phyloP scores from a whole-genome alignment of 2,329 filamentous ascomycete species.

The Monosporascus sp. region DNA sequence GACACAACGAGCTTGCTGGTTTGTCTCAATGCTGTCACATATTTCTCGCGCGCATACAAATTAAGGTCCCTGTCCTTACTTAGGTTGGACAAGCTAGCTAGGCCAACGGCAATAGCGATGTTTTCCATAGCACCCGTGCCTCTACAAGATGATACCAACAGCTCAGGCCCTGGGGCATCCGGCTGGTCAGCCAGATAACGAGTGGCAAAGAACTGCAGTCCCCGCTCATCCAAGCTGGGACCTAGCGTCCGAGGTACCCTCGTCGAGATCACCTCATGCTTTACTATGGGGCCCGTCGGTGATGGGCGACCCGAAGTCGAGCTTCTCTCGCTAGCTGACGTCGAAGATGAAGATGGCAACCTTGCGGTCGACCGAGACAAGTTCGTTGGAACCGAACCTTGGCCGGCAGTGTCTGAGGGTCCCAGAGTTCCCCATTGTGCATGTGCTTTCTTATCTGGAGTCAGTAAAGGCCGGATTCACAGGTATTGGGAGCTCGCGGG shows the following conservation, averaged over 20 bases:
- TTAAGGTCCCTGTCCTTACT: conserved; percentile 40
- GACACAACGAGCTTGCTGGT: conserved; percentile 34
- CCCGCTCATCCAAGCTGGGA: conserved; percentile 40
- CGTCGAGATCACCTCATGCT: conserved; percentile 8
- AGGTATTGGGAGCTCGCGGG: too few relatives aligned
- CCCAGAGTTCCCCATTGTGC: conserved; percentile 40
- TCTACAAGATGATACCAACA: conserved; percentile 30
- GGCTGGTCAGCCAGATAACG: conserved; percentile 47
- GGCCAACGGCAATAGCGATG: conserved; percentile 51
- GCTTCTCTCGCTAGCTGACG: conserved; percentile 7
- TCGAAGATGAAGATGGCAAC: conserved; percentile 5
- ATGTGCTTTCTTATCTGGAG: conserved; percentile 38
- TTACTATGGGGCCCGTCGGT: conserved; percentile 4
- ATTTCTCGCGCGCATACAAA: conserved; percentile 44
- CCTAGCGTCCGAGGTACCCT: conserved; percentile 29
- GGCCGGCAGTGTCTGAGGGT: conserved; percentile 21
- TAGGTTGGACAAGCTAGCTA: conserved; percentile 53
- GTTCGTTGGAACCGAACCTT: conserved; percentile 17
- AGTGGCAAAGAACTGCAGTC: conserved; percentile 45
- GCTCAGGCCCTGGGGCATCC: conserved; percentile 37
- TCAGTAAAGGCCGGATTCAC: too few relatives aligned
- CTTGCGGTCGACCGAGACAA: conserved; percentile 2
- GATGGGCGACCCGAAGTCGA: conserved; percentile 5
- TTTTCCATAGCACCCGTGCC: conserved; percentile 37
- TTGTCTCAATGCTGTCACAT: conserved; percentile 46